Conservation (phyloP, 192 early-diverging fungal genomes). For the Powellomyces hirtus region DNA sequence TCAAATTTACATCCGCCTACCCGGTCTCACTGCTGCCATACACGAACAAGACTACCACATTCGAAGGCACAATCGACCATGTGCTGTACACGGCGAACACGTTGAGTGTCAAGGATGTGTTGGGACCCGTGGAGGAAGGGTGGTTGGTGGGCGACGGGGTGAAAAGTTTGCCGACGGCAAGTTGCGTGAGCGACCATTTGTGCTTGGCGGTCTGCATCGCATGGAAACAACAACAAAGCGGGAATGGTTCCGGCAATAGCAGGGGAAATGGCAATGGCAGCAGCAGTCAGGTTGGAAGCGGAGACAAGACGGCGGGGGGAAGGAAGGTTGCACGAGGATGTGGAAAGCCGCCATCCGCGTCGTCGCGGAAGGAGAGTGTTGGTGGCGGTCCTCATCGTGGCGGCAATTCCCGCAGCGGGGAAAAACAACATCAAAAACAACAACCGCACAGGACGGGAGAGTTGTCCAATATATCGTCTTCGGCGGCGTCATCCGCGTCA, state of each 20-base stretch:
- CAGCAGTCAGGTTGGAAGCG: neutral
- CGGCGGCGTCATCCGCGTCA: too few relatives aligned
- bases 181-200: slow-evolving; percentile 7
- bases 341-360: too few relatives aligned
- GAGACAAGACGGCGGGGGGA: neutral
- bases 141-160: neutral
- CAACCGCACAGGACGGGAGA: too few relatives aligned
- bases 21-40: too few relatives aligned
- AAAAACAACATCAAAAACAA: too few relatives aligned
- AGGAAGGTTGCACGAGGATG: neutral
- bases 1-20: too few relatives aligned
- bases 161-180: neutral
- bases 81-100: slow-evolving; percentile 41
- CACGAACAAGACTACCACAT: slow-evolving; percentile 46
- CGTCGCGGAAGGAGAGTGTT: too few relatives aligned
- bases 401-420: too few relatives aligned
- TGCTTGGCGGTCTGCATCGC: neutral
- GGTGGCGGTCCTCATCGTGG: too few relatives aligned
- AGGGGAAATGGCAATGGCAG: neutral
- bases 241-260: neutral
- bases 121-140: slow-evolving; percentile 17
- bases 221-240: neutral
- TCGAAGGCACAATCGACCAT: slow-evolving; percentile 46
- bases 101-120: slow-evolving; percentile 39
- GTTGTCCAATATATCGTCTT: too few relatives aligned